These are phyloP conservation scores for Trypanosoma theileri DNA, from an alignment of 208 protist genomes.

Conservation along the genomic window DNA sequence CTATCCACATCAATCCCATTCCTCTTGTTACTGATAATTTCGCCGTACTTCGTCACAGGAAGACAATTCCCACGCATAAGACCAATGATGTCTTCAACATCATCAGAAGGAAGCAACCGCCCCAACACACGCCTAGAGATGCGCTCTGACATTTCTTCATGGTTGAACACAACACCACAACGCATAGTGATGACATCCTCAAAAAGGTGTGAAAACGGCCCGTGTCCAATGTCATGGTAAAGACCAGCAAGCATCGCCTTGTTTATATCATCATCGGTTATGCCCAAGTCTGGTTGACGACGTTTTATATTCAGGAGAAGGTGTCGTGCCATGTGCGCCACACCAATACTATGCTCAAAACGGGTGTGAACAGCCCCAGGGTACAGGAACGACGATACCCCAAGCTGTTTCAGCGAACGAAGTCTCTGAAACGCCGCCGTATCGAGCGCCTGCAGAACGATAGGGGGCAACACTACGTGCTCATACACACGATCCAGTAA, in stretches of 20 bases:
- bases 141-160: slow-evolving; percentile 84
- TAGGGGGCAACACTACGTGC: slow-evolving; percentile 68
- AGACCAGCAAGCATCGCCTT: slow-evolving; percentile 93
- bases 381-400: slow-evolving; percentile 92
- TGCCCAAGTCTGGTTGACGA: slow-evolving; percentile 91
- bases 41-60: slow-evolving; percentile 49
- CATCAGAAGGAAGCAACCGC: slow-evolving; percentile 35
- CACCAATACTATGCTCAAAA: slow-evolving; percentile 97
- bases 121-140: slow-evolving; percentile 61
- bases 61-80: slow-evolving; percentile 63
- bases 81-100: slow-evolving; percentile 62
- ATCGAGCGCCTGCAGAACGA: slow-evolving; percentile 88
- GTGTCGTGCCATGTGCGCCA: slow-evolving; percentile 89
- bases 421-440: slow-evolving; percentile 96
- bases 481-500: slow-evolving; percentile 87
- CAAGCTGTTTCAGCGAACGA: slow-evolving; percentile 94
- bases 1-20: slow-evolving; percentile 97
- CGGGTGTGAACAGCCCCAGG: slow-evolving; percentile 94
- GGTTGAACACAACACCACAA: slow-evolving; percentile 70
- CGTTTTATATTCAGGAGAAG: slow-evolving; percentile 74
- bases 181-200: slow-evolving; percentile 84
- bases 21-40: slow-evolving; percentile 89
- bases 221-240: slow-evolving; percentile 96
- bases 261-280: slow-evolving; percentile 80
- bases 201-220: slow-evolving; percentile 96